These are phyloP conservation scores for Lippia alba DNA, from an alignment of 305 asterid species.

Conservation along the genomic window DNA sequence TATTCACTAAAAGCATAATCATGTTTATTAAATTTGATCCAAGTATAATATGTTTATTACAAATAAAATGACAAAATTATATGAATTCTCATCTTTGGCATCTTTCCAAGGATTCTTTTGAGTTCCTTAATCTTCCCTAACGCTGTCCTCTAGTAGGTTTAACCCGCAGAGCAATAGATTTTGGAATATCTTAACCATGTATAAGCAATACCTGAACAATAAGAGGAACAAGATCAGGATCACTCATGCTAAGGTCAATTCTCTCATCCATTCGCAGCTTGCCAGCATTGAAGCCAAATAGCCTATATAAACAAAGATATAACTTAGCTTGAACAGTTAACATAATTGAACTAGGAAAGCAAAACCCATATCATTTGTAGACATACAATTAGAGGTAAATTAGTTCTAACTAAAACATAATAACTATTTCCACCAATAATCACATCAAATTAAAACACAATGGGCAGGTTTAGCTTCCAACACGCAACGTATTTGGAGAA, in stretches of 20 bases:
- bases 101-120: too few species aligned
- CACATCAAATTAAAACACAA: conserved; percentile 12
- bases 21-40: too few species aligned
- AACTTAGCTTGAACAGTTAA: conserved; percentile 26
- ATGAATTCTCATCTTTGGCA: too few species aligned
- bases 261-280: conserved; percentile 93
- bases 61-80: too few species aligned
- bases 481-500: background rate
- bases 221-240: conserved; percentile 94
- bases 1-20: too few species aligned
- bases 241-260: conserved; percentile 95
- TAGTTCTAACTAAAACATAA: background rate
- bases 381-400: background rate
- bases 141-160: too few species aligned
- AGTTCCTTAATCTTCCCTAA: too few species aligned
- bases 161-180: background rate
- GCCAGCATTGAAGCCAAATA: conserved; percentile 82
- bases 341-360: conserved; percentile 8
- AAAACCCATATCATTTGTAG: conserved; percentile 8
- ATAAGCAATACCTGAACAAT: conserved; percentile 75
- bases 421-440: background rate
- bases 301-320: conserved; percentile 54
- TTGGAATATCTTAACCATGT: conserved; percentile 28
- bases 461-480: background rate
- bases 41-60: too few species aligned